phyloP scores from a whole-genome alignment of 148 eudicot genomes.

The Hydrangea macrophylla region DNA sequence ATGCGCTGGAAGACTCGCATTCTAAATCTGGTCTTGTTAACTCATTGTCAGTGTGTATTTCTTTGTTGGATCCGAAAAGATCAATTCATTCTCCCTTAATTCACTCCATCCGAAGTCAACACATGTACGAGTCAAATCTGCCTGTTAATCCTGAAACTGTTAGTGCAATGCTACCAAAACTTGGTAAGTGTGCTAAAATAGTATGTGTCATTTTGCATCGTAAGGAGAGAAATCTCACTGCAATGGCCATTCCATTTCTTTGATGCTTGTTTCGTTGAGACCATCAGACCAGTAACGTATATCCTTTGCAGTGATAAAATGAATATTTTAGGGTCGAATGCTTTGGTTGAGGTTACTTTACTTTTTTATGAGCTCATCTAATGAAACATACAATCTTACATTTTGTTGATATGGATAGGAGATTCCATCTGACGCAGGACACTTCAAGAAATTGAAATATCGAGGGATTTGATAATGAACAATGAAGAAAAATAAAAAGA shows the following conservation, averaged over 20 bases:
- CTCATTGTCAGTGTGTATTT: conserved; percentile 86
- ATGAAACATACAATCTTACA: neutral
- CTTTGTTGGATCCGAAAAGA: conserved; percentile 91
- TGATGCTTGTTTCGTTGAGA: neutral
- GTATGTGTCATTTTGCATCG: neutral
- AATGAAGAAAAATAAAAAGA: no score
- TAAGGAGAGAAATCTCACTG: neutral
- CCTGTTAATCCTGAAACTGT: conserved; percentile 82
- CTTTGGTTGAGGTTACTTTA: neutral
- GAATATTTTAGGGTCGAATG: neutral
- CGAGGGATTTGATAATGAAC: no score
- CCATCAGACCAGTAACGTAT: neutral
- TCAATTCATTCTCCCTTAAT: conserved; percentile 61
- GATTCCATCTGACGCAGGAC: neutral
- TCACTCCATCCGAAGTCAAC: conserved; percentile 77
- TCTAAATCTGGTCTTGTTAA: conserved; percentile 79
- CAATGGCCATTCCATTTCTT: neutral
- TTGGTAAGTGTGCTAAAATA: conserved; percentile 51
- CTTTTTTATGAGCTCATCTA: neutral
- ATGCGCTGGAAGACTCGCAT: conserved; percentile 76
- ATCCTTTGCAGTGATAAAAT: neutral
- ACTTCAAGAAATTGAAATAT: no score
- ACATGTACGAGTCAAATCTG: conserved; percentile 68
- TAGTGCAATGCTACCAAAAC: conserved; percentile 93
- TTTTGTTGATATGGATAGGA: conserved; percentile 3